Conservation (phyloP, 169 alveolate species). For the Cryptosporidium meleagridis region DNA sequence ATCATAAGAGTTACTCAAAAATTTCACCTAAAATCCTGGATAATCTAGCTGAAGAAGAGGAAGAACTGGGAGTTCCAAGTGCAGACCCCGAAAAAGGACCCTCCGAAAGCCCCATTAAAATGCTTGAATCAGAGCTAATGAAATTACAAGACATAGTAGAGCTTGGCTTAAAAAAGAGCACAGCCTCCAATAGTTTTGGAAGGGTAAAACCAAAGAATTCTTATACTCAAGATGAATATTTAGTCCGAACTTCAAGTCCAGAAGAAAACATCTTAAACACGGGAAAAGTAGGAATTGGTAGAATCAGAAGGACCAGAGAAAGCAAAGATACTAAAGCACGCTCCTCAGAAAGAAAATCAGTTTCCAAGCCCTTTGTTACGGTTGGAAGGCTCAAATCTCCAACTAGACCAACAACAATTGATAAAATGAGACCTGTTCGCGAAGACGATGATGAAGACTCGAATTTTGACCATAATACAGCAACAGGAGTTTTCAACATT, state of each 20-base stretch:
- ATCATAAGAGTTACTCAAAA: background rate
- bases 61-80: background rate
- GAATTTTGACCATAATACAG: background rate
- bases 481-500: background rate
- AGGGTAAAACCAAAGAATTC: background rate
- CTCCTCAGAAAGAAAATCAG: background rate
- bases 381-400: conserved; percentile 58
- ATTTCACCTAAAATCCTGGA: background rate
- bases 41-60: background rate
- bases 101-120: background rate
- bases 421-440: conserved; percentile 15
- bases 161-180: background rate
- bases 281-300: conserved; percentile 31
- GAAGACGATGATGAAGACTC: background rate
- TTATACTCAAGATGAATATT: background rate
- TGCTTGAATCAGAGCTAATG: conserved; percentile 8
- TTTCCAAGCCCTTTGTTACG: conserved; percentile 10
- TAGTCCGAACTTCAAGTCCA: background rate
- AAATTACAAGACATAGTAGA: background rate
- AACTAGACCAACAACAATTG: conserved; percentile 23
- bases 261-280: background rate
- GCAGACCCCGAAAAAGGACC: background rate
- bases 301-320: conserved; percentile 7
- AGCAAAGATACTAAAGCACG: background rate
- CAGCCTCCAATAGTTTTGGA: conserved; percentile 8